Evolutionary conservation across 129 eudicot genomes (phyloP).

Genomic region (Escallonia rubra): DNA sequence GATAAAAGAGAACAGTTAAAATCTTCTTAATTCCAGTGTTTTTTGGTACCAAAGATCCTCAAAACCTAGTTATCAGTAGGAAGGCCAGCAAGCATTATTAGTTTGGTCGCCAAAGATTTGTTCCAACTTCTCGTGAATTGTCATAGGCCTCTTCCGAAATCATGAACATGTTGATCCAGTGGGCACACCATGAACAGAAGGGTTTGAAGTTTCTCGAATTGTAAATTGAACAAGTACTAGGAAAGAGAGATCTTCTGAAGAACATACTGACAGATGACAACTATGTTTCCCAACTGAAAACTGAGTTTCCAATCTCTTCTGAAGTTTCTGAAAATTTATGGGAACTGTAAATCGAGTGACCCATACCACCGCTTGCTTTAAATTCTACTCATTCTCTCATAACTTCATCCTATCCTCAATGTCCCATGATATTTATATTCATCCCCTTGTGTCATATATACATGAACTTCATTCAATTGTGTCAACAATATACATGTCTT

Average conservation of each 20-base stretch:
- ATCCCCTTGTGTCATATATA: neutral
- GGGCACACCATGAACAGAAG: neutral
- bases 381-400: conserved; percentile 22
- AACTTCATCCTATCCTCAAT: conserved; percentile 13
- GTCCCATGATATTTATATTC: neutral
- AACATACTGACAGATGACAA: neutral
- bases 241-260: neutral
- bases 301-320: neutral
- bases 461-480: no score
- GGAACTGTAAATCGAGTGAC: conserved; percentile 10
- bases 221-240: no score
- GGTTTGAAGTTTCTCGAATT: no score
- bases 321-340: no score
- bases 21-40: no score
- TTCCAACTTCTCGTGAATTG: no score
- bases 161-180: neutral
- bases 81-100: neutral
- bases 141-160: neutral
- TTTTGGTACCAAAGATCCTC: no score
- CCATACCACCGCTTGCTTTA: conserved; percentile 39
- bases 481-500: no score
- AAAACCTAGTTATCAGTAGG: neutral
- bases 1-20: no score
- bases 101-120: no score
- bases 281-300: neutral